Base-by-base conservation (phyloP, 768 basidiomycete species). In the Hydnomerulius pinastri region DNA sequence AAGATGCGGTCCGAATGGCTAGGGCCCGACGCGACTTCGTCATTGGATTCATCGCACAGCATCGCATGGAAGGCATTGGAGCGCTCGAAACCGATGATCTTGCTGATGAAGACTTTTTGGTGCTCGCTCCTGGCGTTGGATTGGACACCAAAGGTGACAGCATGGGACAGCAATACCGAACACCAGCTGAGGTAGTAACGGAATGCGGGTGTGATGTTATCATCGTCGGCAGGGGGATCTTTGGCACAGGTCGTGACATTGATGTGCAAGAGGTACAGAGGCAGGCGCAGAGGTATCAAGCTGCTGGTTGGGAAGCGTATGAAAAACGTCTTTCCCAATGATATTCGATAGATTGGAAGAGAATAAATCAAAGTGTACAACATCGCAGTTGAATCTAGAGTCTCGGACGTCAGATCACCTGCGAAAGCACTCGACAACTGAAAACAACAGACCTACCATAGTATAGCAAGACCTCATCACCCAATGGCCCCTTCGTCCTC, bases 91-190 rank as follows among this genome's bases (percentile, higher is more conserved):
- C 72, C 0, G 64, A 62, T 20, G 59, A 64, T 39, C 53, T 64
- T 1, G 57, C 59, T 6, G 73, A 80, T 8, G 86, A 91, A 59
- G 97, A 98, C 67, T 98, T 92, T 65, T 68, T 99, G 46, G 77
- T 98, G 55, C 72, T 98, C 55, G 92, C 95, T 0, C 97, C 97
- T 4, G 97, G 97, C 2, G 92, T 99, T 20, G 90, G 88, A 12
- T 75, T 98, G 39, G 90, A 90, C 55, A 64, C 66, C 11, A 83
- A 79, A 47, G 90, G 88, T 7, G 97, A 98, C 67, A 71, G 73
- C 9, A 87, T 94, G 86, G 97, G 95, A 15, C 96, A 98, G 70
- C 93, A 97, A 67, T 98, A 98, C 68, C 77, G 92, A 48, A 93
- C 94, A 4, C 97, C 97, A 2, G 71, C 79, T 27, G 78, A 95